phyloP scores from a whole-genome alignment of 2,329 filamentous ascomycete genomes.

The Whalleya microplaca region DNA sequence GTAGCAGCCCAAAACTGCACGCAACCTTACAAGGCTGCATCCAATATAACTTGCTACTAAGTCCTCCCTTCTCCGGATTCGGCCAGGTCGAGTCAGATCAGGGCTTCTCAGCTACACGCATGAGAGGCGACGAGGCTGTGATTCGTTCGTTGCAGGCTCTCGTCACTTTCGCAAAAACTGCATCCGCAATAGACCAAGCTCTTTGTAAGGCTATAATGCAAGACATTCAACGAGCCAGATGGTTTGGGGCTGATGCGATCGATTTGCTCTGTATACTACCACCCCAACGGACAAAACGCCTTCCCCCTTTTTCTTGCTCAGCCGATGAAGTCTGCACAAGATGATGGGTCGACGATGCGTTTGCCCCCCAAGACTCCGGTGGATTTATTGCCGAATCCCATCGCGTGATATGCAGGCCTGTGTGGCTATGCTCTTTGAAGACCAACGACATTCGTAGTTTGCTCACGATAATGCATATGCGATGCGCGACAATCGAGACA shows the following conservation, averaged over 20 bases:
- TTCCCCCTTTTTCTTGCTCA: not conserved
- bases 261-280: not conserved
- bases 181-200: not conserved
- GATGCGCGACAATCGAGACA: constrained; percentile 24
- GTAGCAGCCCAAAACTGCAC: constrained; percentile 24
- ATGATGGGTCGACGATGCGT: not conserved
- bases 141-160: not conserved
- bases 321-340: not conserved
- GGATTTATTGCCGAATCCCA: constrained; percentile 19
- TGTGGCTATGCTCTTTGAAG: constrained; percentile 22
- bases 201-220: constrained; percentile 7
- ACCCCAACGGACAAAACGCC: not conserved
- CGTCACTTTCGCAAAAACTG: not conserved
- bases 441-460: constrained; percentile 21
- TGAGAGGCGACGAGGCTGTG: not conserved
- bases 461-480: constrained; percentile 24
- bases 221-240: not conserved
- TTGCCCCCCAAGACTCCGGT: not conserved
- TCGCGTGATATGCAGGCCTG: constrained; percentile 26
- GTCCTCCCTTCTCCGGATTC: constrained; percentile 24
- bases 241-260: not conserved
- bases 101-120: constrained; percentile 4
- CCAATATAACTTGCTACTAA: constrained; percentile 14
- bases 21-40: constrained; percentile 31
- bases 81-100: constrained; percentile 10